Conservation (phyloP, 75 land plant genomes). For the Cryptomeria japonica region DNA sequence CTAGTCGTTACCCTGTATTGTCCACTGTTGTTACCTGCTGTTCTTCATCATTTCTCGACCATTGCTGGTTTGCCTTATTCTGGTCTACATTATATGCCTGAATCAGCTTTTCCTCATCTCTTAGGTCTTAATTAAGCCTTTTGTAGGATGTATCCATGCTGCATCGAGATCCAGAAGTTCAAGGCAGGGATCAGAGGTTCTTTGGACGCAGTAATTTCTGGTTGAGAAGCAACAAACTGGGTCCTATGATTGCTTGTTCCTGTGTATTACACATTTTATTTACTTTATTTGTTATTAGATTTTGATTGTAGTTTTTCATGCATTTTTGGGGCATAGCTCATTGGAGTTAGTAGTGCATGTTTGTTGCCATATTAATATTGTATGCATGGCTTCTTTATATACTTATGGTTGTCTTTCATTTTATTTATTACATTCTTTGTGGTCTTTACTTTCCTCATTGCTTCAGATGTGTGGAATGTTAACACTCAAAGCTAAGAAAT, state of each 20-base stretch:
- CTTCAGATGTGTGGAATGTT: background rate
- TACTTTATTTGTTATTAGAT: background rate
- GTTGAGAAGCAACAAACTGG: no score
- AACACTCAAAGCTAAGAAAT: background rate
- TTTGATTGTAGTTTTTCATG: background rate
- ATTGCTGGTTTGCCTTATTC: background rate
- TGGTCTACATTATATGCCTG: background rate
- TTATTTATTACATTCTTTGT: background rate
- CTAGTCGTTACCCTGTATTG: background rate
- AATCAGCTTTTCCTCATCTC: no score
- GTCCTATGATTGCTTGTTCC: background rate
- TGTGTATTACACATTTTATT: background rate
- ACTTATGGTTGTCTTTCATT: background rate
- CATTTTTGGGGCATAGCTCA: background rate
- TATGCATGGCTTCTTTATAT: background rate
- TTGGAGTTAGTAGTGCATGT: background rate
- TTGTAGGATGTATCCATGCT: no score
- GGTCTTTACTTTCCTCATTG: background rate
- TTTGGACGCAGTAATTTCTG: no score
- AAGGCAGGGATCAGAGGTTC: no score
- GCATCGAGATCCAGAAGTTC: no score
- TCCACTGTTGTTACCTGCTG: background rate
- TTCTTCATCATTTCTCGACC: background rate
- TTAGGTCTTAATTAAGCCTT: no score
- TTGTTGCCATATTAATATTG: background rate